These are phyloP conservation scores for Smithsoniella earleae DNA, from an alignment of 163 green algal species.

Conservation along the genomic window DNA sequence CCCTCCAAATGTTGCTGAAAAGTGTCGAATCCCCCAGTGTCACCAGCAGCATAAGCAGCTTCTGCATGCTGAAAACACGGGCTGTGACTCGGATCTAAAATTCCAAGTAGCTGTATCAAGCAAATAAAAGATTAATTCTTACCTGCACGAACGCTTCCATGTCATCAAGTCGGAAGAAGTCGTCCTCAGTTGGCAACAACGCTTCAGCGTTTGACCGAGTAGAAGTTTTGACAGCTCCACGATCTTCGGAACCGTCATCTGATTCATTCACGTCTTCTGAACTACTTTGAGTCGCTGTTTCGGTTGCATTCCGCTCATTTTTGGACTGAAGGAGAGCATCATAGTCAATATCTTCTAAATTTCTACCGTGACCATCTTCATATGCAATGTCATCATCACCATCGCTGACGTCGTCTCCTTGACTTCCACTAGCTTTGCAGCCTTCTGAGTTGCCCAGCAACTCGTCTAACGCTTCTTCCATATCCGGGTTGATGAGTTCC, in stretches of 20 bases:
- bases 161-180: slow-evolving; percentile 28
- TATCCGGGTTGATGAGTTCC: background rate
- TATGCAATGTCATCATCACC: background rate
- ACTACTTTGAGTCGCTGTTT: background rate
- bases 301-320: background rate
- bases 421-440: background rate
- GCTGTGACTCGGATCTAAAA: background rate
- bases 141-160: slow-evolving; percentile 28
- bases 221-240: no score
- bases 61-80: slow-evolving; percentile 23
- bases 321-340: background rate
- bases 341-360: background rate
- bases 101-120: background rate
- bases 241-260: no score
- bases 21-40: slow-evolving; percentile 18
- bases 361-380: background rate
- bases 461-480: slow-evolving; percentile 24
- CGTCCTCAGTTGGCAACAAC: slow-evolving; percentile 14
- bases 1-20: background rate
- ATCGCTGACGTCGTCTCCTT: background rate
- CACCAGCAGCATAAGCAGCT: background rate
- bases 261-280: no score
- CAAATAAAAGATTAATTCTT: background rate
- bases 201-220: background rate
- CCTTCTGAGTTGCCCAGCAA: background rate